Evolutionary conservation across 2,329 filamentous ascomycete genomes (phyloP).

Genomic region (Nectriaceae sp.): DNA sequence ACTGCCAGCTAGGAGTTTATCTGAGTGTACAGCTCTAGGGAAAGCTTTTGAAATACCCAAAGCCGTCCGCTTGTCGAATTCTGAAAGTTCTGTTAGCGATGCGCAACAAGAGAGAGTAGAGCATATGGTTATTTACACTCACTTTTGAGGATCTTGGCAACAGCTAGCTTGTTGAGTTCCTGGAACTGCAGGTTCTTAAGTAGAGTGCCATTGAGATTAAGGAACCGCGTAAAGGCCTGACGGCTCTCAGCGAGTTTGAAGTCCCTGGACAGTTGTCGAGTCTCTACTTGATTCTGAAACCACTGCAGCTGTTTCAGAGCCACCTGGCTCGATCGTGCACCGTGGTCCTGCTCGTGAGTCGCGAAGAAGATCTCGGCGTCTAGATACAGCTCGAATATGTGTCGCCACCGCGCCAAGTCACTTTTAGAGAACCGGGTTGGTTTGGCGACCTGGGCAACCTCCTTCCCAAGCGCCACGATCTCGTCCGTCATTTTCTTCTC

Average conservation of each 20-base stretch:
- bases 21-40: constrained; percentile 58
- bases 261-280: constrained; percentile 56
- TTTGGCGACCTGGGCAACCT: constrained; percentile 65
- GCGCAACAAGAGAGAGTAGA: too few species aligned
- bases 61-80: constrained; percentile 85
- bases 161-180: constrained; percentile 77
- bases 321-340: constrained; percentile 63
- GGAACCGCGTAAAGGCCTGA: constrained; percentile 66
- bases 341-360: constrained; percentile 70
- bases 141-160: constrained; percentile 86
- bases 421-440: constrained; percentile 63
- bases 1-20: constrained; percentile 63
- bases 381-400: constrained; percentile 80
- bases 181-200: constrained; percentile 82
- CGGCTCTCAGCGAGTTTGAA: constrained; percentile 70
- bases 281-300: constrained; percentile 70
- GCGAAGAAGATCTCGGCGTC: constrained; percentile 83
- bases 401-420: constrained; percentile 75
- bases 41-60: constrained; percentile 68
- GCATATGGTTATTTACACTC: constrained; percentile 29
- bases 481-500: constrained; percentile 62
- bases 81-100: constrained; percentile 45
- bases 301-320: constrained; percentile 69
- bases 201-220: constrained; percentile 73
- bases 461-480: constrained; percentile 64